Conservation (phyloP, 495 filamentous ascomycete species). For the Endocarpon pusillum region DNA sequence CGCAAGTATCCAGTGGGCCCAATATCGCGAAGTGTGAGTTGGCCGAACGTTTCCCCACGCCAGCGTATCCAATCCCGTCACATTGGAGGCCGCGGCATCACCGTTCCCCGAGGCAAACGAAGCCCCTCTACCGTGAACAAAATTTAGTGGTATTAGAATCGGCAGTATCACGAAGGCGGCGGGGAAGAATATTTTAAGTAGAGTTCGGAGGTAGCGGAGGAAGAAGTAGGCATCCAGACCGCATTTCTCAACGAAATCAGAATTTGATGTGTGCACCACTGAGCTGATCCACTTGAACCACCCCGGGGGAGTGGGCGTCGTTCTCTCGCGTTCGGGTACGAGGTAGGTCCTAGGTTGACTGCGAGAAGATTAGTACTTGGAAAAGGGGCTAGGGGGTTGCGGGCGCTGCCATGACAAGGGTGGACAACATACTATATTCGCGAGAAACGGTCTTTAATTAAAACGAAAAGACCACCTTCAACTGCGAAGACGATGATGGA, state of each 20-base stretch:
- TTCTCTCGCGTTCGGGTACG: slow-evolving; percentile 74
- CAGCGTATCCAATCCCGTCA: slow-evolving; percentile 59
- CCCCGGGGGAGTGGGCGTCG: slow-evolving; percentile 49
- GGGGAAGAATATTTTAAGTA: slow-evolving; percentile 81
- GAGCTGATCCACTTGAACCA: slow-evolving; percentile 51
- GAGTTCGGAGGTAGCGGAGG: slow-evolving; percentile 81
- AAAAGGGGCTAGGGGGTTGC: neutral
- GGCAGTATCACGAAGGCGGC: slow-evolving; percentile 66
- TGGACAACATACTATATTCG: slow-evolving; percentile 72
- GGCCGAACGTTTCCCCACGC: slow-evolving; percentile 85
- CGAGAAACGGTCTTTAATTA: slow-evolving; percentile 59
- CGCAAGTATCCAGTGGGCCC: slow-evolving; percentile 77
- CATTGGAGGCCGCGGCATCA: slow-evolving; percentile 22
- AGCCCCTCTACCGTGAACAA: slow-evolving; percentile 47
- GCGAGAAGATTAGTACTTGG: slow-evolving; percentile 9
- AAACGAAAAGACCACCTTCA: slow-evolving; percentile 57
- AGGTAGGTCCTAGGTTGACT: slow-evolving; percentile 82
- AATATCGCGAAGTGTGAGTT: slow-evolving; percentile 54
- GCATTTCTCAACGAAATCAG: slow-evolving; percentile 88
- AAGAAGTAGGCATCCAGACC: slow-evolving; percentile 98
- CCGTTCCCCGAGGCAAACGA: slow-evolving; percentile 27
- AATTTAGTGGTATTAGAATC: slow-evolving; percentile 73
- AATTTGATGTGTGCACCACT: slow-evolving; percentile 59
- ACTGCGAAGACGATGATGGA: slow-evolving; percentile 61
- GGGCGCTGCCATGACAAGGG: neutral